These are phyloP conservation scores for Umbelopsis sp. DNA, from an alignment of 192 early-diverging fungal species.

Conservation along the genomic window DNA sequence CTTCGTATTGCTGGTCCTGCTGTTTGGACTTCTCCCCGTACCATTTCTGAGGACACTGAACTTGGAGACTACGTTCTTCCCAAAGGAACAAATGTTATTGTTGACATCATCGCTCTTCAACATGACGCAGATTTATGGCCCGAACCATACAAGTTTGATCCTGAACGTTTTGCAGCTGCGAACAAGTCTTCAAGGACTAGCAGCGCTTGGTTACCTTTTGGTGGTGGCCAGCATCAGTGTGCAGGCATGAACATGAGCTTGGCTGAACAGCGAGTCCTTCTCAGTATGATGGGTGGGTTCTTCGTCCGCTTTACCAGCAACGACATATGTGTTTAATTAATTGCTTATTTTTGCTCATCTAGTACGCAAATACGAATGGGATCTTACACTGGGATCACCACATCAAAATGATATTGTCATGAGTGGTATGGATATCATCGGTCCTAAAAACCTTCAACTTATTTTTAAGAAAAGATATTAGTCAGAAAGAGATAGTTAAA, in stretches of 20 bases:
- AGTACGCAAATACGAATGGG: conserved; percentile 12
- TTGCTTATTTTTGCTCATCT: neutral
- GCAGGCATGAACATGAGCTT: conserved; percentile 15
- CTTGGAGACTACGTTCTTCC: conserved; percentile 13
- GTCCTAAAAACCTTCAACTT: neutral
- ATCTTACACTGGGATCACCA: conserved; percentile 7
- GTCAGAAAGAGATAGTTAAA: neutral
- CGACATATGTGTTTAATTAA: neutral
- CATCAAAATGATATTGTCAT: conserved; percentile 9
- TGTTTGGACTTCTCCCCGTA: conserved; percentile 13
- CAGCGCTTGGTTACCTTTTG: conserved; percentile 17
- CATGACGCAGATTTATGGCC: conserved; percentile 10
- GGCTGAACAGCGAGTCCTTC: conserved; percentile 13
- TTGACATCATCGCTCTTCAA: conserved; percentile 43
- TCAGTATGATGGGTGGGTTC: conserved; percentile 16
- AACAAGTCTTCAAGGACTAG: conserved; percentile 30
- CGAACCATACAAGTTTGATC: conserved; percentile 22
- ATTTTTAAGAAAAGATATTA: conserved; percentile 10
- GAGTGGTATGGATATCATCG: conserved; percentile 13
- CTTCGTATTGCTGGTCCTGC: conserved; percentile 9
- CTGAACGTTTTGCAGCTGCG: conserved; percentile 17
- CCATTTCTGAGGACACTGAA: conserved; percentile 27
- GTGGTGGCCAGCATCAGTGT: conserved; percentile 19
- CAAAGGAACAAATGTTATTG: conserved; percentile 46
- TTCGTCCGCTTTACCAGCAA: neutral